Evolutionary conservation across 139 green algal genomes (phyloP).

Genomic region (Pleodorina starrii): DNA sequence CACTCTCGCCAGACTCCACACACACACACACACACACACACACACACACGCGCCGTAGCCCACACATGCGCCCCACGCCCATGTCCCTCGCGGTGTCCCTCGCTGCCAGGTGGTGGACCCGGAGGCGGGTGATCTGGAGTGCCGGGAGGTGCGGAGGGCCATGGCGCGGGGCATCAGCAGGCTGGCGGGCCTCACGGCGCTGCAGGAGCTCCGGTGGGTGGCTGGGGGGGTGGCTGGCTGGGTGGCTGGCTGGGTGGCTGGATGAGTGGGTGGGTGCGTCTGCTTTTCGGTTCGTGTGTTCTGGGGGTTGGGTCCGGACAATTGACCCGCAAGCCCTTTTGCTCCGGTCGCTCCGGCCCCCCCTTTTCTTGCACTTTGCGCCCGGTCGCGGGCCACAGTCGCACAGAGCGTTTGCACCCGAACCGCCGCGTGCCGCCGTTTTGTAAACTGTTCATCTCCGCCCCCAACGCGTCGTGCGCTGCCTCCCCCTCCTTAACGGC

Average conservation of each 20-base stretch:
- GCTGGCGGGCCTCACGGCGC: neutral
- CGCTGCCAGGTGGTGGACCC: slow-evolving; percentile 1
- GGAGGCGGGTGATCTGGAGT: neutral
- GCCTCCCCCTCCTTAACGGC: neutral
- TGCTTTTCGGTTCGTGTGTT: neutral
- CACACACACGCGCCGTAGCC: no score
- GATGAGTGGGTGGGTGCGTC: neutral
- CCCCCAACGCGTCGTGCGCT: neutral
- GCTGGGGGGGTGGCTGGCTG: neutral
- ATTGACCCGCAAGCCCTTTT: no score
- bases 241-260: neutral
- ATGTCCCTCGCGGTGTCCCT: no score
- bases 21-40: no score
- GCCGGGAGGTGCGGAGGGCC: neutral
- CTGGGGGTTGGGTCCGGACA: no score
- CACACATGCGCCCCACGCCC: no score
- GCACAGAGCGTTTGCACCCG: no score
- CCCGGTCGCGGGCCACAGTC: no score
- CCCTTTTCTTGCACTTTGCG: neutral
- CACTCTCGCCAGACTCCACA: no score
- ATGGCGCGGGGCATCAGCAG: slow-evolving; percentile 4
- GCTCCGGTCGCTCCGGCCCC: neutral
- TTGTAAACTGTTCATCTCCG: no score
- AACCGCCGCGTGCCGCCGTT: no score
- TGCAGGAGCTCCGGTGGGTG: slow-evolving; percentile 36